These are phyloP conservation scores for Ulota crispa DNA, from an alignment of 225 moss, liverwort and hornwort species.

Conservation along the genomic window DNA sequence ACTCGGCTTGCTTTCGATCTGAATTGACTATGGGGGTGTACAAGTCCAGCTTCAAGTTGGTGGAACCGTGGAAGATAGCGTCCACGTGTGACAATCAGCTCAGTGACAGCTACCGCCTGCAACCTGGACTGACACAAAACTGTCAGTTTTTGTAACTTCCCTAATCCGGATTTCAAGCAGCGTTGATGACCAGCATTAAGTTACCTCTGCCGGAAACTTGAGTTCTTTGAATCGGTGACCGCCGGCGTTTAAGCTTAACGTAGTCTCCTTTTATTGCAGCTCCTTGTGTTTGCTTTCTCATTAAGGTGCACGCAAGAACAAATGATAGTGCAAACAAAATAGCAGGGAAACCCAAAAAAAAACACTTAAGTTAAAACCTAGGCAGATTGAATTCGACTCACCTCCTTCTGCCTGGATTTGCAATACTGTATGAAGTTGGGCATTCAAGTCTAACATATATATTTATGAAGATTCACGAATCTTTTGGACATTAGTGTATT, in stretches of 20 bases:
- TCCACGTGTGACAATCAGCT: neutral
- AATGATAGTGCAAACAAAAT: too few relatives aligned
- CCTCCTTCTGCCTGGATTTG: neutral
- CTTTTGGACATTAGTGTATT: neutral
- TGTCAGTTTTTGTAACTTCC: neutral
- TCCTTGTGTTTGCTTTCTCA: neutral
- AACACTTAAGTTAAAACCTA: too few relatives aligned
- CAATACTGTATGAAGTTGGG: neutral
- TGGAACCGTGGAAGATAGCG: neutral
- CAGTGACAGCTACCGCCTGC: slow-evolving; percentile 6
- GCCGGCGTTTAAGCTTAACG: too few relatives aligned
- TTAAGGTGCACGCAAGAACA: too few relatives aligned
- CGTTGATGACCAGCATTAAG: neutral
- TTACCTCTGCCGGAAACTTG: neutral
- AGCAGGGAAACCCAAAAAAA: too few relatives aligned
- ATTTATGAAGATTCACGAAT: neutral
- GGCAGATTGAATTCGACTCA: too few relatives aligned
- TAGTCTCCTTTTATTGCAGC: neutral
- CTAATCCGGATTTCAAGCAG: neutral
- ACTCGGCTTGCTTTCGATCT: neutral
- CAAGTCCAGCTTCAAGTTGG: slow-evolving; percentile 1
- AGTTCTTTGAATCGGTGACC: neutral
- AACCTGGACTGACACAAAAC: slow-evolving; percentile 15
- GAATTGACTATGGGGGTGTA: neutral
- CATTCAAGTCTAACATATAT: too few relatives aligned